Evolutionary conservation across 192 early-diverging fungal species (phyloP).

Genomic region (Coemansia sp.): DNA sequence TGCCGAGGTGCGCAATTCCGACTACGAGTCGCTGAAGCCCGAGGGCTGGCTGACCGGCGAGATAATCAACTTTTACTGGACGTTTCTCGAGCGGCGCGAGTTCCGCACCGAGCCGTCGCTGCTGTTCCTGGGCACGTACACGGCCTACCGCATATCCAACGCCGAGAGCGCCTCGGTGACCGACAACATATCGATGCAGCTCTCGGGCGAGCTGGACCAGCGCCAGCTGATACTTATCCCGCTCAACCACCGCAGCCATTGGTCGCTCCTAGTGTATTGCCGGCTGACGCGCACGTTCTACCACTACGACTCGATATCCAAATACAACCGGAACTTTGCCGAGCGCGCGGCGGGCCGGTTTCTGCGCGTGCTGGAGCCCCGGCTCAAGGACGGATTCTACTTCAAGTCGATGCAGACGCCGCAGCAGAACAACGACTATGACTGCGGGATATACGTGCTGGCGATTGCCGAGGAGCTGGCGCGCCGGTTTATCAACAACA

Average conservation of each 20-base stretch:
- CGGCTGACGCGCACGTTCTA: constrained; percentile 49
- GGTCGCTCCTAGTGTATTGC: constrained; percentile 50
- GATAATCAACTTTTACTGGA: constrained; percentile 55
- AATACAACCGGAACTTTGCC: constrained; percentile 45
- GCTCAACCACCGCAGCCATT: constrained; percentile 48
- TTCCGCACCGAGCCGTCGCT: constrained; percentile 30
- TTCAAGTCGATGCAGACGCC: constrained; percentile 54
- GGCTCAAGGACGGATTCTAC: constrained; percentile 39
- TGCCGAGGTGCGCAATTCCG: constrained; percentile 45
- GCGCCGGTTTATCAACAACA: constrained; percentile 41
- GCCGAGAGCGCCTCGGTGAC: constrained; percentile 36
- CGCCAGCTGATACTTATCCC: constrained; percentile 42
- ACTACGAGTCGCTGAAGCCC: constrained; percentile 47
- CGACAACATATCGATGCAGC: constrained; percentile 40
- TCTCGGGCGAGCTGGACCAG: constrained; percentile 32
- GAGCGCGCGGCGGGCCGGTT: constrained; percentile 47
- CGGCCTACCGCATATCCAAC: constrained; percentile 50
- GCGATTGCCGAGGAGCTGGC: constrained; percentile 49
- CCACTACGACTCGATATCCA: constrained; percentile 49
- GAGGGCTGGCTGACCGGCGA: constrained; percentile 52
- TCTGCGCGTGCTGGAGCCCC: constrained; percentile 39
- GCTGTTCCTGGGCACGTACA: constrained; percentile 50
- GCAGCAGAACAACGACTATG: constrained; percentile 52
- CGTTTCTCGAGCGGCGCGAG: constrained; percentile 44
- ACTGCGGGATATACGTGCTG: constrained; percentile 50